Conservation (phyloP, 108 stramenopile genomes). For the Conticribra guillardii region DNA sequence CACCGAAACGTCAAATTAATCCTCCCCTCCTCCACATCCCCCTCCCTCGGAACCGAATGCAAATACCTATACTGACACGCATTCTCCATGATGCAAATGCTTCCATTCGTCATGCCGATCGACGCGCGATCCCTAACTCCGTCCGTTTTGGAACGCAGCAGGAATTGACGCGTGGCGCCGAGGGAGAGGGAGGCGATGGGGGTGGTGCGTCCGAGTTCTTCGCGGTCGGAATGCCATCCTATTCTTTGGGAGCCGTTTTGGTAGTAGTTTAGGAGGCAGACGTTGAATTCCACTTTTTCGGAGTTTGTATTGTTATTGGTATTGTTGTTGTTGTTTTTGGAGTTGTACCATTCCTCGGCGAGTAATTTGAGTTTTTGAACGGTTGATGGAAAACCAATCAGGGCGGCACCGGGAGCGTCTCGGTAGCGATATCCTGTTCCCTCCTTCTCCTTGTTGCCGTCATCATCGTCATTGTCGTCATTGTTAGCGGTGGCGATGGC, state of each 20-base stretch:
- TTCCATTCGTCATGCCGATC: constrained; percentile 54
- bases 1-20: constrained; percentile 80
- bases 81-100: constrained; percentile 70
- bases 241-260: constrained; percentile 65
- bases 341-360: constrained; percentile 73
- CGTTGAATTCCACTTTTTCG: constrained; percentile 72
- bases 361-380: constrained; percentile 23
- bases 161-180: constrained; percentile 60
- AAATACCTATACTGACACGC: constrained; percentile 62
- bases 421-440: constrained; percentile 47
- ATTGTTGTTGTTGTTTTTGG: constrained; percentile 5
- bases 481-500: no score
- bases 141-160: constrained; percentile 58
- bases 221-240: constrained; percentile 80
- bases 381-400: constrained; percentile 30
- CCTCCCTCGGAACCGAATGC: constrained; percentile 62
- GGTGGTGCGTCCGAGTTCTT: constrained; percentile 68
- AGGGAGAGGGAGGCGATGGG: constrained; percentile 72
- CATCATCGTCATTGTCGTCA: no score
- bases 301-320: no score
- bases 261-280: constrained; percentile 77
- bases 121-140: constrained; percentile 53
- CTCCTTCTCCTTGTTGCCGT: neutral
- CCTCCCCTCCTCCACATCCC: constrained; percentile 51
- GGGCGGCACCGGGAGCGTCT: constrained; percentile 56